Conservation (phyloP, 169 alveolate species). For the Plasmodium adleri region DNA sequence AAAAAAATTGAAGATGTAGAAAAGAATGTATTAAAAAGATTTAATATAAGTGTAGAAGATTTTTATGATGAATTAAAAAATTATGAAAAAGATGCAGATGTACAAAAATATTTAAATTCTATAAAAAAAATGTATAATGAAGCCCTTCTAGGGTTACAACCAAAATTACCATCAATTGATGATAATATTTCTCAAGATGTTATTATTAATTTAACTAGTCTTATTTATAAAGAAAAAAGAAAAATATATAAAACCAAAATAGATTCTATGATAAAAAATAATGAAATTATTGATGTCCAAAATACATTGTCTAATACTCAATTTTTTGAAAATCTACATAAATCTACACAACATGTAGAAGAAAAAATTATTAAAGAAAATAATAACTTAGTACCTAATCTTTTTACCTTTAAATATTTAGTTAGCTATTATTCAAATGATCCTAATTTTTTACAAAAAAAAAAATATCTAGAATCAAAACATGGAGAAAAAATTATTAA, state of each 20-base stretch:
- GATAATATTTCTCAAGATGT: slow-evolving; percentile 48
- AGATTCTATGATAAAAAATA: slow-evolving; percentile 39
- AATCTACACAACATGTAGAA: slow-evolving; percentile 74
- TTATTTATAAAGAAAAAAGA: slow-evolving; percentile 71
- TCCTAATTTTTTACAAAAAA: slow-evolving; percentile 45
- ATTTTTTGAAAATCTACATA: slow-evolving; percentile 45
- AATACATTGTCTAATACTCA: slow-evolving; percentile 30
- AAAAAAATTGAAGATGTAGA: slow-evolving; percentile 66
- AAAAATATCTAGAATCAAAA: slow-evolving; percentile 68
- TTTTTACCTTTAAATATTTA: slow-evolving; percentile 68
- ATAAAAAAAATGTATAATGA: slow-evolving; percentile 71
- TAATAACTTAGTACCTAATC: slow-evolving; percentile 18
- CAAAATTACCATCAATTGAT: slow-evolving; percentile 65
- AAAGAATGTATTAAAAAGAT: slow-evolving; percentile 53
- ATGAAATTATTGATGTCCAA: slow-evolving; percentile 27
- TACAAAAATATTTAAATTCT: slow-evolving; percentile 44
- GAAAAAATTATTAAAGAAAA: slow-evolving; percentile 68
- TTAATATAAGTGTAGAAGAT: slow-evolving; percentile 58
- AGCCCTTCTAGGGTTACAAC: slow-evolving; percentile 49
- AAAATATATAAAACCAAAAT: slow-evolving; percentile 60
- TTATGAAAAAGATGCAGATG: slow-evolving; percentile 56
- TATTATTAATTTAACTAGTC: slow-evolving; percentile 31
- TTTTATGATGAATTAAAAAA: slow-evolving; percentile 64
- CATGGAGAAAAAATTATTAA: slow-evolving; percentile 75
- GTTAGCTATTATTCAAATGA: slow-evolving; percentile 62